Evolutionary conservation across 2,329 filamentous ascomycete genomes (phyloP), one percentile per base, ranked within the genome.

Genomic region (Microcyclosporella mali): DNA sequence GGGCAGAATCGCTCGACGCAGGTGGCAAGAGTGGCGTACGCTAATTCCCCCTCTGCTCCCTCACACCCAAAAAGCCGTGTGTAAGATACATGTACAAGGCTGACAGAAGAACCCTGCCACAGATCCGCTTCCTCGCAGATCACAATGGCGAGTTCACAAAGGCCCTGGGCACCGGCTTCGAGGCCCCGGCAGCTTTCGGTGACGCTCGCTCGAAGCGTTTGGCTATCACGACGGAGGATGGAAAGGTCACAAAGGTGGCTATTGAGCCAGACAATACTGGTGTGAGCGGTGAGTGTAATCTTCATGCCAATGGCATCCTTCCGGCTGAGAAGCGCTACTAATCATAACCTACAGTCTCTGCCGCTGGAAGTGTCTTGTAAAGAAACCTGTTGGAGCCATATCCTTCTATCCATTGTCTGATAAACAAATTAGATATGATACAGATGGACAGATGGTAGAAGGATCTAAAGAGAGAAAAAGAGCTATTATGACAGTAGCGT

Each of bases 81-180:
- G n/a, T n/a, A n/a, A n/a, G n/a, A n/a, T n/a, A n/a, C n/a, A n/a
- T n/a, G n/a, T n/a, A n/a, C 37, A 30, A 27, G 28, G 19, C 18
- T 28, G 37, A 30, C 36, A 18, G 15, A 33, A 18, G 28, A 30
- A 14, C 29, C n/a, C n/a, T n/a, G n/a, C n/a, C 27, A 15, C 49
- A 92, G 85, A 82, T 95, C 58, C 88, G 89, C 51, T 95, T 94
- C 75, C 74, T 95, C 32, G 88, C 83, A 38, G 89, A 95, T 66
- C 85, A 88, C 6, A 75, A 79, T 6, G 84, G 80, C 45, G 73
- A 78, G 46, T 94, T 95, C 69, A 92, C 86, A 52, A 82, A 87
- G 63, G 82, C 84, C 3, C 74, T 95, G 28, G 88, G 94, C 46
- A 75, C 95, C 33, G 77, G 77, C 51, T 95, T 95, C 60, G 88